Conservation (phyloP, 2,329 filamentous ascomycete genomes). For the Sporothrix mexicana region DNA sequence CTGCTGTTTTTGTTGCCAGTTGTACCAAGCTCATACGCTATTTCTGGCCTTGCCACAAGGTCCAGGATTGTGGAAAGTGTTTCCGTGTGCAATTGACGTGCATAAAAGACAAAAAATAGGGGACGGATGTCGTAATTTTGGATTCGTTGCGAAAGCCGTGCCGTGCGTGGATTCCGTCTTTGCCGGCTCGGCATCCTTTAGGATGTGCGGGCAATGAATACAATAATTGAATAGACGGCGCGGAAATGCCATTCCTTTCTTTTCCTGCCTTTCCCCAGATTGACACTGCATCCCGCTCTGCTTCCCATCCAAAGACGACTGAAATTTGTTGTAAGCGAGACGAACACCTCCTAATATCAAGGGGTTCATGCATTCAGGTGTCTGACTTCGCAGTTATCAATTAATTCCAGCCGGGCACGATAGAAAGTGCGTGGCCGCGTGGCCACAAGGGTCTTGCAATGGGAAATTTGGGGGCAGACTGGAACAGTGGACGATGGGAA, state of each 20-base stretch:
- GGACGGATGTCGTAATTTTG: conserved; percentile 21
- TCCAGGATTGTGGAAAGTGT: neutral
- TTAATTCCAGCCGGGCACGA: neutral
- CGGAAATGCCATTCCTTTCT: too few species aligned
- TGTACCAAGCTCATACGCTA: neutral
- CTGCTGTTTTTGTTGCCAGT: too few species aligned
- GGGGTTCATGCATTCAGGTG: conserved; percentile 2
- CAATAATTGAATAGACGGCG: neutral
- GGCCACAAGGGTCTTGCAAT: conserved; percentile 22
- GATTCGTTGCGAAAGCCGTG: conserved; percentile 1
- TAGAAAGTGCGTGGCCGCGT: conserved; percentile 29
- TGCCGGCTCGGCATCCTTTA: neutral
- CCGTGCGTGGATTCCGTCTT: conserved; percentile 16
- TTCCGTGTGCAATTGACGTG: conserved; percentile 7
- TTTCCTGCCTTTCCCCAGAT: conserved; percentile 22
- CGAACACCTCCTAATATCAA: conserved; percentile 3
- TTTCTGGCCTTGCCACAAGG: neutral
- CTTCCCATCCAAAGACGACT: neutral
- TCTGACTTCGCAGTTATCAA: neutral
- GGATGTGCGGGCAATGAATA: neutral
- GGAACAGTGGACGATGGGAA: neutral
- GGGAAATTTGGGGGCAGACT: neutral
- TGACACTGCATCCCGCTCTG: conserved; percentile 18
- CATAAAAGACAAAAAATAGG: neutral
- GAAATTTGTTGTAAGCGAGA: neutral